Evolutionary conservation across 306 rosid species (phyloP).

Genomic region (Cicer yamashitae): DNA sequence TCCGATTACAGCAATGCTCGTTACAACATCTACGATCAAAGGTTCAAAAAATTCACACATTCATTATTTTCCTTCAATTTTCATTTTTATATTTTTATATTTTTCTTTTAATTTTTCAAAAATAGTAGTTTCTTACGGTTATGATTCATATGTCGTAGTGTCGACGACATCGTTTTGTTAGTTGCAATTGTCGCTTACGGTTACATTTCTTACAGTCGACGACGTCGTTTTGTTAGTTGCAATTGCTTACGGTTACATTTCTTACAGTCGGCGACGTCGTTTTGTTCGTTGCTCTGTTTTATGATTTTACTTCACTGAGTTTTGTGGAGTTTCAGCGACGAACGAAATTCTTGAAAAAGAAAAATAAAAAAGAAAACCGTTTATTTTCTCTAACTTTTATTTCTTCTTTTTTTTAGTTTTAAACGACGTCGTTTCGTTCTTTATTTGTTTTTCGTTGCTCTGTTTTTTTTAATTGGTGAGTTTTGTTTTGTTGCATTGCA

Average conservation of each 20-base stretch:
- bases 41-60: constrained; percentile 47
- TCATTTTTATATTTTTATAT: background rate
- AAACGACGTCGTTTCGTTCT: constrained; percentile 18
- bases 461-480: constrained; percentile 21
- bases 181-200: background rate
- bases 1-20: constrained; percentile 96
- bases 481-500: constrained; percentile 52
- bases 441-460: background rate
- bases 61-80: constrained; percentile 27
- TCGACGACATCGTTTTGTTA: constrained; percentile 16
- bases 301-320: background rate
- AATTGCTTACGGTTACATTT: background rate
- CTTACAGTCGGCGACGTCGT: background rate
- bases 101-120: background rate
- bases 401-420: background rate
- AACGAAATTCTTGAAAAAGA: background rate
- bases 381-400: background rate
- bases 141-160: background rate
- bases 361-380: background rate
- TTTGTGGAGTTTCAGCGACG: constrained; percentile 1
- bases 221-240: background rate
- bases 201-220: background rate
- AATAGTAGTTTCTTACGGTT: background rate
- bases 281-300: background rate
- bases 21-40: constrained; percentile 84